Base-by-base conservation (phyloP, 495 filamentous ascomycete species). In the Penicillium taxi region DNA sequence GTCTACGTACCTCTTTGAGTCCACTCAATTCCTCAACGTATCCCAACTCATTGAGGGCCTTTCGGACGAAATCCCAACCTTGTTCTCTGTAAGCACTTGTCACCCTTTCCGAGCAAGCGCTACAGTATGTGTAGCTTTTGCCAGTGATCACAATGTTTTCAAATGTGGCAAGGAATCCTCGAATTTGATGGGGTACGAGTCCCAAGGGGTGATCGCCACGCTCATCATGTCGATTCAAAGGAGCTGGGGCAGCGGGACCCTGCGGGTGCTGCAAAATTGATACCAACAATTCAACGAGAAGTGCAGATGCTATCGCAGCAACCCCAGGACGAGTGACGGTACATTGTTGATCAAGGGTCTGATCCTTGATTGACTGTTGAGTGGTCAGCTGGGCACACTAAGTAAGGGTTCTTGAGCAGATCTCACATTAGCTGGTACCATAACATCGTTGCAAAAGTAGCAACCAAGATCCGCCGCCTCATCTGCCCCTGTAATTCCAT, bases 401-500 rank as follows among this genome's bases (percentile, higher is more conserved):
- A n/a, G 37, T 6, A 9, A 15, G 8, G 7, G 27, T 16, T 22
- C 20, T 15, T 20, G 1, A 25, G 24, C 4, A 17, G 35, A 17
- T 72, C 84, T 78, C 70, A 94, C 88, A 64, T 98, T 88, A 45
- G 80, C 82, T 18, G 91, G 91, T 27, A 87, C 85, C 20, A 98
- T 91, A 27, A 98, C 90, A 56, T 98, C 91, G 52, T 93, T 96
- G 65, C 91, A 98, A 58, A 96, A 98, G 55, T 98, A 98, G 52
- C 91, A 98, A 8, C 91, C 91, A 17, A 96, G 70, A 40, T 86
- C 81, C 29, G 63, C 37, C 14, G 40, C 35, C 20, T 33, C 41
- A 25, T 64, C 48, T 11, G 60, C 61, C 22, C 35, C 47, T 34
- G 59, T 59, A 9, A 84, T 61, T 6, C 91, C 91, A 61, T 98